Conservation (phyloP, 23 red algal species). For the Pyropia haitanensis region DNA sequence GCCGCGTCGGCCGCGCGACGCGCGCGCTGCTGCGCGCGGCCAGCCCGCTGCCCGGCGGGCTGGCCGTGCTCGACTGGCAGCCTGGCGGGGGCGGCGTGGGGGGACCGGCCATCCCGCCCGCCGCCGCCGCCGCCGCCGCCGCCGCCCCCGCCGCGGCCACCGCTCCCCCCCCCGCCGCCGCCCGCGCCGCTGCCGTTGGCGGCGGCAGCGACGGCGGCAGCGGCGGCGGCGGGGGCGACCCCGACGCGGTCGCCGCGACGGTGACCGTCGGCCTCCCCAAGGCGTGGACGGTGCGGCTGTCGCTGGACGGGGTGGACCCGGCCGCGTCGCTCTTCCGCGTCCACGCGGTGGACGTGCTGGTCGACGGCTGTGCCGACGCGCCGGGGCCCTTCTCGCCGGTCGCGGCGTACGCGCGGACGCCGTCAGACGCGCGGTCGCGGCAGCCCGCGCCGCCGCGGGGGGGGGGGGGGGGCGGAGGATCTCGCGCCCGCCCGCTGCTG, state of each 20-base stretch:
- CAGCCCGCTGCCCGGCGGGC: too few relatives aligned
- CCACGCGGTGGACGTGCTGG: slow-evolving; percentile 24
- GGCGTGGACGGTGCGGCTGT: slow-evolving; percentile 27
- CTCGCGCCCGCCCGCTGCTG: neutral
- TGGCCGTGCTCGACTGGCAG: neutral
- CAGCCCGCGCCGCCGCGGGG: slow-evolving; percentile 10
- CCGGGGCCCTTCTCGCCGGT: neutral
- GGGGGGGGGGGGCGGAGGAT: neutral
- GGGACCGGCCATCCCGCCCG: slow-evolving; percentile 1
- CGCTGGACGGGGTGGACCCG: slow-evolving; percentile 31
- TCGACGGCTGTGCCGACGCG: slow-evolving; percentile 18
- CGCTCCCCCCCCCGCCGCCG: neutral
- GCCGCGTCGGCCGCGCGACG: too few relatives aligned
- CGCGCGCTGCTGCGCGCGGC: too few relatives aligned
- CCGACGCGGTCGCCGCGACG: slow-evolving; percentile 12
- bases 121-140: neutral
- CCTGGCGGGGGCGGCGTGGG: slow-evolving; percentile 7
- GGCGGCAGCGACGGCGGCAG: slow-evolving; percentile 26
- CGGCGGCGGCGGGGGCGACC: slow-evolving; percentile 13
- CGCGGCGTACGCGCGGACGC: neutral
- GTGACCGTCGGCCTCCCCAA: slow-evolving; percentile 23
- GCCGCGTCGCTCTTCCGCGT: slow-evolving; percentile 27
- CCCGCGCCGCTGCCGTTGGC: slow-evolving; percentile 16
- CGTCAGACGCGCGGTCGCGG: neutral
- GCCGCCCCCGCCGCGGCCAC: neutral